These are phyloP conservation scores for Nakazawaea pomicola DNA, from an alignment of 805 yeast species.

Conservation along the genomic window DNA sequence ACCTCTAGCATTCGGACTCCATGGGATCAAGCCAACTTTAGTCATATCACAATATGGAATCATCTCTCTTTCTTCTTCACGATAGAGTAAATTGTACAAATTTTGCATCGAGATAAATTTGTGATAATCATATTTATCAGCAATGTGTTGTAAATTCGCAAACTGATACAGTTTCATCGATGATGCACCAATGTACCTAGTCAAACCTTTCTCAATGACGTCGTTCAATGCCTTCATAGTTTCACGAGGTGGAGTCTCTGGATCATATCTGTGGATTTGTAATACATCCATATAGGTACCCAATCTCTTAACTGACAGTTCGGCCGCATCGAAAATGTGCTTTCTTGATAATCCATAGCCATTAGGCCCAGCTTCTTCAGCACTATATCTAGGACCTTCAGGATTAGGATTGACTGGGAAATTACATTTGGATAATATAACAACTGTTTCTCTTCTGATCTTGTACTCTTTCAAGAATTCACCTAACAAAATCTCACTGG, in stretches of 20 bases:
- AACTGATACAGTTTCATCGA: slow-evolving; percentile 54
- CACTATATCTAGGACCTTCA: slow-evolving; percentile 16
- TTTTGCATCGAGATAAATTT: slow-evolving; percentile 59
- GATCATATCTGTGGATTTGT: slow-evolving; percentile 55
- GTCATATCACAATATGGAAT: slow-evolving; percentile 47
- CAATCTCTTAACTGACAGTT: slow-evolving; percentile 36
- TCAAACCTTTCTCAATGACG: slow-evolving; percentile 39
- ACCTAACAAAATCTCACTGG: slow-evolving; percentile 44
- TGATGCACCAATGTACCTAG: slow-evolving; percentile 60
- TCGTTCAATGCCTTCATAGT: slow-evolving; percentile 54
- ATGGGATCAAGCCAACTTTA: slow-evolving; percentile 54
- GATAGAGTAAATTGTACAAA: slow-evolving; percentile 47
- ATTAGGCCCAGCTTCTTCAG: slow-evolving; percentile 19
- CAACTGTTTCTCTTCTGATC: slow-evolving; percentile 49
- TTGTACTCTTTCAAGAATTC: slow-evolving; percentile 46
- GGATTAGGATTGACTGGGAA: slow-evolving; percentile 20
- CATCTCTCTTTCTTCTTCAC: slow-evolving; percentile 67
- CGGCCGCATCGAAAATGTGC: slow-evolving; percentile 41
- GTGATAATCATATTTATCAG: slow-evolving; percentile 52
- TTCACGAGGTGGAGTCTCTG: slow-evolving; percentile 42
- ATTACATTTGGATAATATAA: slow-evolving; percentile 46
- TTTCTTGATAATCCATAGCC: slow-evolving; percentile 38
- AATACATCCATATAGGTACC: slow-evolving; percentile 51
- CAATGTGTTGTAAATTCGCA: slow-evolving; percentile 47
- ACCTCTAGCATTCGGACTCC: slow-evolving; percentile 58